Evolutionary conservation across 106 monocot genomes (phyloP).

Genomic region (Alisma plantagoaquatica): DNA sequence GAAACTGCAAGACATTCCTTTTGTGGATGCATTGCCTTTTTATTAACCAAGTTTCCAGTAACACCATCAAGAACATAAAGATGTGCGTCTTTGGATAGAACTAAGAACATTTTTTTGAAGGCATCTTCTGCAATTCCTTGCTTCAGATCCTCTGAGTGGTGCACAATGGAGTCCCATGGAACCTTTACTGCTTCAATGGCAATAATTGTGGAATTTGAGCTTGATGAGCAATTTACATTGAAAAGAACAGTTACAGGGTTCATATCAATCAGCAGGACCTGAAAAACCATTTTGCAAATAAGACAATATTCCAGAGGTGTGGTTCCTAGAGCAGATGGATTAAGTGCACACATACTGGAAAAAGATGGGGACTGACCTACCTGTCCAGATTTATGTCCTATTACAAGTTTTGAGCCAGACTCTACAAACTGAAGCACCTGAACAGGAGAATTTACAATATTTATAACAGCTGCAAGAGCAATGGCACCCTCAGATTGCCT

Average conservation of each 20-base stretch:
- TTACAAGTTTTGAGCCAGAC: conserved; percentile 45
- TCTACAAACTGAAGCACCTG: conserved; percentile 35
- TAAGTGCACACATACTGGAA: no score
- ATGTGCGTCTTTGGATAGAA: conserved; percentile 58
- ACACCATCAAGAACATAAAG: conserved; percentile 40
- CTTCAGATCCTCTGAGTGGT: conserved; percentile 11
- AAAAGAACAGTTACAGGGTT: conserved; percentile 47
- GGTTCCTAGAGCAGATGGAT: neutral
- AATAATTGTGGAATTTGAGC: conserved; percentile 45
- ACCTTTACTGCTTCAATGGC: conserved; percentile 28
- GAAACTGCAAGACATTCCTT: conserved; percentile 66
- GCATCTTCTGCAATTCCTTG: conserved; percentile 16
- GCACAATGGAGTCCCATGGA: conserved; percentile 16
- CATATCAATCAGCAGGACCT: conserved; percentile 72
- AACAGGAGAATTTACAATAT: conserved; percentile 40
- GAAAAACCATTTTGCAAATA: conserved; percentile 15
- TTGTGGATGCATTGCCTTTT: conserved; percentile 23
- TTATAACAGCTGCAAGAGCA: conserved; percentile 45
- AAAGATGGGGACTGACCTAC: no score
- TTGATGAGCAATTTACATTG: conserved; percentile 27
- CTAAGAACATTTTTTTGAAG: conserved; percentile 29
- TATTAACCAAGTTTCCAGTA: conserved; percentile 41
- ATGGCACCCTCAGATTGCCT: conserved; percentile 3
- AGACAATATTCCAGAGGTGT: neutral
- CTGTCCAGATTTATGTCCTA: conserved; percentile 82